A percentile compares a stretch with the other conserved stretches of the same genome.
These are phyloP conservation scores for Aegilops sharonensis DNA, from an alignment of 176 grass and related monocot species.

Conservation along the genomic window DNA sequence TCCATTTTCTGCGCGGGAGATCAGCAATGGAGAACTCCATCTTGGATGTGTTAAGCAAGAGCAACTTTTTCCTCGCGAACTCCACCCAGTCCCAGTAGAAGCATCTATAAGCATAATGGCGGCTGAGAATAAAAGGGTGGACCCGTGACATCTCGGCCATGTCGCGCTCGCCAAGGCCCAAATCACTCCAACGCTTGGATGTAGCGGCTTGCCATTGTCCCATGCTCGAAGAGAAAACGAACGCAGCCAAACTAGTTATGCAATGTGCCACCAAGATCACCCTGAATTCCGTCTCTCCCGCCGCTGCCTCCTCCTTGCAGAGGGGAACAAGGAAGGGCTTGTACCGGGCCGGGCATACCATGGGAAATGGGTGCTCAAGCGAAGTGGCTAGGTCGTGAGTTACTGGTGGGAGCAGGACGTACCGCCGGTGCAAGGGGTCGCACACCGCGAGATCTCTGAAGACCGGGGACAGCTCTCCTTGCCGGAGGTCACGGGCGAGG, in stretches of 20 bases:
- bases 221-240: neutral
- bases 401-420: neutral
- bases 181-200: neutral
- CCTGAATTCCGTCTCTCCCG: neutral
- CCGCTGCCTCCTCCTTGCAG: neutral
- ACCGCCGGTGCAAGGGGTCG: neutral
- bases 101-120: neutral
- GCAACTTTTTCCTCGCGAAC: neutral
- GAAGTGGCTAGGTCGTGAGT: neutral
- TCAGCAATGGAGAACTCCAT: neutral
- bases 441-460: neutral
- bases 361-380: neutral
- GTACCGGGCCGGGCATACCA: neutral
- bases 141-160: neutral
- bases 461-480: too few species aligned
- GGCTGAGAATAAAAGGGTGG: neutral
- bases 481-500: too few species aligned
- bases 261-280: neutral
- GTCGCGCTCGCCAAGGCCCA: neutral
- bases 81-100: neutral
- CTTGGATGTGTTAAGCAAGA: neutral
- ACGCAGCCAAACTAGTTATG: neutral
- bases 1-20: neutral
- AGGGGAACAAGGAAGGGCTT: neutral
- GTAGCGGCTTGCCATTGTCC: neutral